A percentile compares a stretch with the other conserved stretches of the same genome.
These are phyloP conservation scores for Murraya paniculata DNA, from an alignment of 345 rosid species.

Conservation along the genomic window DNA sequence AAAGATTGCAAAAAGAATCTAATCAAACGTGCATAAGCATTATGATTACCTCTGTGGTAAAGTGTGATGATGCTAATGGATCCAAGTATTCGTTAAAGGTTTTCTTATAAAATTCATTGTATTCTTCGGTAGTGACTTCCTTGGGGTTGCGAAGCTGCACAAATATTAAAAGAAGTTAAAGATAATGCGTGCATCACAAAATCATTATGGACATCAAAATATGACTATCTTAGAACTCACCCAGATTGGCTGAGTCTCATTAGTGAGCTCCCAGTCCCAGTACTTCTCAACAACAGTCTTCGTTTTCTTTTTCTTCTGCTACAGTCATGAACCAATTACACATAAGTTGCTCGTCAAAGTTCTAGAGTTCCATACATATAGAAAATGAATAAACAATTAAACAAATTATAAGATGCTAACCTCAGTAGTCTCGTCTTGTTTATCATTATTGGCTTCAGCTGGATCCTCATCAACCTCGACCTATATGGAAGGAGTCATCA, in stretches of 20 bases:
- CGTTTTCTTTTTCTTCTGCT: constrained; percentile 88
- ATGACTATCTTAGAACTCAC: constrained; percentile 37
- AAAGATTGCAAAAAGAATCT: not conserved
- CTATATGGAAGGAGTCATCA: constrained; percentile 31
- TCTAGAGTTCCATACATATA: constrained; percentile 2
- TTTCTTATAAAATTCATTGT: constrained; percentile 87
- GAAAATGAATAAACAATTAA: not conserved
- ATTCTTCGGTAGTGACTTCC: constrained; percentile 83
- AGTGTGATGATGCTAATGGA: constrained; percentile 93
- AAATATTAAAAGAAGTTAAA: not conserved
- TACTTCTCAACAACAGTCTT: constrained; percentile 86
- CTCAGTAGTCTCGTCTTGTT: constrained; percentile 53
- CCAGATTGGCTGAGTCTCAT: constrained; percentile 98
- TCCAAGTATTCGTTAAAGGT: constrained; percentile 92
- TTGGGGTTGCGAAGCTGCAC: constrained; percentile 90
- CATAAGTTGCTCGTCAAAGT: constrained; percentile 6
- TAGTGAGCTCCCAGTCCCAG: constrained; percentile 98
- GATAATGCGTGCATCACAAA: constrained; percentile 1
- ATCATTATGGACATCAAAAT: not conserved
- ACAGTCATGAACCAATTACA: not conserved
- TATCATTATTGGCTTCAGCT: constrained; percentile 63
- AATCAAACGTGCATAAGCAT: not conserved
- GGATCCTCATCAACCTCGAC: constrained; percentile 97
- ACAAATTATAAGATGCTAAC: constrained; percentile 33
- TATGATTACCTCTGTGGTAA: constrained; percentile 83